phyloP scores from a whole-genome alignment of 2,329 filamentous ascomycete species.

The Fusarium pininemorale region DNA sequence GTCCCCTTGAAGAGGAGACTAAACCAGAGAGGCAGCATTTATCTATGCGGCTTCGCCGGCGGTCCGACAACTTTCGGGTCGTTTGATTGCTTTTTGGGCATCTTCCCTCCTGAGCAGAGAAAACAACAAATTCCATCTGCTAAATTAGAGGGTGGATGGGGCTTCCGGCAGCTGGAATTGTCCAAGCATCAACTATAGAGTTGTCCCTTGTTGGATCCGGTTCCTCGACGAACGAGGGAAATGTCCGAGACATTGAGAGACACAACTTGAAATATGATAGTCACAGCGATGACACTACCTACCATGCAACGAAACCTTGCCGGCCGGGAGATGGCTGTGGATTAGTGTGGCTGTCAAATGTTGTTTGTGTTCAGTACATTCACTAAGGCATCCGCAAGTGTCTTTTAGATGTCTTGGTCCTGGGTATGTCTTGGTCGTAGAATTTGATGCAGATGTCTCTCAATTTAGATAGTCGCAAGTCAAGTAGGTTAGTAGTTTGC shows the following conservation, averaged over 20 bases:
- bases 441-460: conserved; percentile 14
- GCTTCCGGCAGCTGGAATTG: conserved; percentile 18
- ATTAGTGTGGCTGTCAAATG: neutral
- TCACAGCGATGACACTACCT: neutral
- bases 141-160: neutral
- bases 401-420: conserved; percentile 8
- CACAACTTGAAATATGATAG: neutral
- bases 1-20: no score
- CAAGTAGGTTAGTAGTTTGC: neutral
- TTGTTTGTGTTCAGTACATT: neutral
- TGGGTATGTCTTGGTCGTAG: conserved; percentile 13
- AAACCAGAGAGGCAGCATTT: neutral
- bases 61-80: conserved; percentile 32
- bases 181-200: conserved; percentile 6
- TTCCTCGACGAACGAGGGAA: conserved; percentile 14
- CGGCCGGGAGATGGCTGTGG: neutral
- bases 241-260: conserved; percentile 21
- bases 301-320: neutral
- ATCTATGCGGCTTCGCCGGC: neutral
- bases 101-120: neutral
- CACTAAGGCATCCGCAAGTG: neutral
- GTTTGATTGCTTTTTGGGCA: neutral
- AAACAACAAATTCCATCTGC: neutral
- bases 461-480: neutral
- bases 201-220: conserved; percentile 4